These are phyloP conservation scores for Flaveria bidentis DNA, from an alignment of 129 eudicot species.

Conservation along the genomic window DNA sequence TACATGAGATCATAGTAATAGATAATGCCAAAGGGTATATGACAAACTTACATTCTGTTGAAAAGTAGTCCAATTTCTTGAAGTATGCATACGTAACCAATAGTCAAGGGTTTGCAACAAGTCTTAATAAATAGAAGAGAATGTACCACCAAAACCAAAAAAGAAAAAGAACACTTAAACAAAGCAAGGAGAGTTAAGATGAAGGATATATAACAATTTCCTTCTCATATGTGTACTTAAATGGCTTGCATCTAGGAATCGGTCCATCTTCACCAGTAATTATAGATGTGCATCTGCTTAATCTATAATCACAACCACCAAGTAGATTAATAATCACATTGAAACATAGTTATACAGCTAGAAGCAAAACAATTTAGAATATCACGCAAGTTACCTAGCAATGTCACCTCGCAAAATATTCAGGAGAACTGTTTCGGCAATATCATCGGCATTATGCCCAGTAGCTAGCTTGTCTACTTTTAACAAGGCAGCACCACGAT, in stretches of 20 bases:
- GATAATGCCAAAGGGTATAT: background rate
- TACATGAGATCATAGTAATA: slow-evolving; percentile 11
- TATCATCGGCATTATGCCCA: slow-evolving; percentile 97
- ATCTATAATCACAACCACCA: slow-evolving; percentile 43
- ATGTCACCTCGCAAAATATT: slow-evolving; percentile 96
- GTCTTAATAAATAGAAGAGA: background rate
- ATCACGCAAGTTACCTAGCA: slow-evolving; percentile 61
- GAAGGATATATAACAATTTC: slow-evolving; percentile 98
- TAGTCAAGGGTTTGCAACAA: slow-evolving; percentile 59
- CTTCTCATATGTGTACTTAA: slow-evolving; percentile 94
- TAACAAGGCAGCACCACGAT: slow-evolving; percentile 95
- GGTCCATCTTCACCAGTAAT: slow-evolving; percentile 99
- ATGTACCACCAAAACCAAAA: background rate
- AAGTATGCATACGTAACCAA: slow-evolving; percentile 92
- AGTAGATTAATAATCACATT: slow-evolving; percentile 19
- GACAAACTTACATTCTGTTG: slow-evolving; percentile 85
- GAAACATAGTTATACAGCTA: background rate
- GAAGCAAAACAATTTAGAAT: background rate
- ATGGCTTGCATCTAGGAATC: slow-evolving; percentile 99
- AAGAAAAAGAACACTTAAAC: background rate
- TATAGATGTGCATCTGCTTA: slow-evolving; percentile 94
- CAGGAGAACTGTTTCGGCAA: slow-evolving; percentile 88
- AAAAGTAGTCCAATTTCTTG: slow-evolving; percentile 90
- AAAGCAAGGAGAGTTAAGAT: background rate
- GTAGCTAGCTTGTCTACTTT: slow-evolving; percentile 93